Percentiles rank a stretch among this genome's conserved stretches.
Conservation (phyloP, 1,139 yeast genomes). For the Keqinozyma sinolaborantium region DNA sequence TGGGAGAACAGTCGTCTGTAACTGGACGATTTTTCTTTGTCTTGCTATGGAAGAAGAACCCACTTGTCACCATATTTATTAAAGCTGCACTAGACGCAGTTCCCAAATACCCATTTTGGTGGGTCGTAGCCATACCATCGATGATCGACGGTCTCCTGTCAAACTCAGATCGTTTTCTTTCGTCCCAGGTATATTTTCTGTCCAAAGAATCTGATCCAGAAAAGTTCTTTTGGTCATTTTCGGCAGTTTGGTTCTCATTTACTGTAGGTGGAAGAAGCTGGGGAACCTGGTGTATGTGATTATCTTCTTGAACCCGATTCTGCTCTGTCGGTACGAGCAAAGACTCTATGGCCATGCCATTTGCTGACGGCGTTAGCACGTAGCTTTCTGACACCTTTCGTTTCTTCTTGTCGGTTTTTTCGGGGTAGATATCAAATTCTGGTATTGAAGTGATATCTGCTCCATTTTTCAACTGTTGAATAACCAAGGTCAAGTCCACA, state of each 20-base stretch:
- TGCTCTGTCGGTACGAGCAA: constrained; percentile 2
- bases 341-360: not conserved
- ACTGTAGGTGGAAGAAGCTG: constrained; percentile 8
- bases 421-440: not conserved
- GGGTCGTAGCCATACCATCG: constrained; percentile 18
- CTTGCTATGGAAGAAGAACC: constrained; percentile 11
- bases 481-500: constrained; percentile 7
- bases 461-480: constrained; percentile 12
- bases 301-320: too few relatives aligned
- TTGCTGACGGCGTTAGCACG: not conserved
- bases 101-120: constrained; percentile 15
- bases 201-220: too few relatives aligned
- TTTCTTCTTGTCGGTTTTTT: constrained; percentile 2
- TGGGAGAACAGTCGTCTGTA: constrained; percentile 4
- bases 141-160: constrained; percentile 10
- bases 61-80: constrained; percentile 14
- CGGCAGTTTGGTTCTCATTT: too few relatives aligned
- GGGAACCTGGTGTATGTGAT: constrained; percentile 6
- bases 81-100: constrained; percentile 17
- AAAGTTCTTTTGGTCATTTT: too few relatives aligned
- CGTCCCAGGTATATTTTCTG: constrained; percentile 14
- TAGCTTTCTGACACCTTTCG: constrained; percentile 1
- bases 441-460: constrained; percentile 9
- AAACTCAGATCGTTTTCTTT: constrained; percentile 12
- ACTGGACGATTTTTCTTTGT: constrained; percentile 1